Evolutionary conservation across 331 rosid genomes (phyloP), one percentile per base, ranked within the genome.

Genomic region (Quercus phellos): DNA sequence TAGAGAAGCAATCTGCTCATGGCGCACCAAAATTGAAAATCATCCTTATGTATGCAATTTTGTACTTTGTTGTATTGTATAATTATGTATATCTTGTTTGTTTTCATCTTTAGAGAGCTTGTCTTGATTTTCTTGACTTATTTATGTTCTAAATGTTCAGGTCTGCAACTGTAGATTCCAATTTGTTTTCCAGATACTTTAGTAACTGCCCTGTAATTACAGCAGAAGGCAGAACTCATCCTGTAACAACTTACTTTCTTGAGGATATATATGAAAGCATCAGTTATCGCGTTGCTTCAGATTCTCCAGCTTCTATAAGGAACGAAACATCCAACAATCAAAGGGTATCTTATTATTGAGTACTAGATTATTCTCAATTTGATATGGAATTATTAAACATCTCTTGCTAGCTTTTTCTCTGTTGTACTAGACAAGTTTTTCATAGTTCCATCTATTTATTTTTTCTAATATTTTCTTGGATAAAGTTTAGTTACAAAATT

Each of bases 111-210:
- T 64, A 73, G 56, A 73, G n/a, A 26, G 69, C 51, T 75, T 69
- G 11, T 76, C 58, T 79, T 75, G 11, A 26, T 72, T 51, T 58
- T 19, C 68, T 70, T 54, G 59, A 73, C 73, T 63, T 76, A 8
- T 70, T 51, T 64, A 42, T 72, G 46, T 46, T 73, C 77, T 67
- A 73, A 53, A 74, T 77, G 76, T 70, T 61, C 89, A 93, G 98
- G 98, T 94, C 98, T 51, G 98, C 98, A 55, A 94, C 98, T 53
- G 97, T 94, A 85, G 98, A 94, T 88, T 90, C 98, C 83, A 81
- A 85, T 86, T 90, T 90, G 77, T 94, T 94, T 88, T 94, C 98
- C 56, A 89, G 84, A 72, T 94, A 94, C 88, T 94, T 94, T 35
- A 89, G 89, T 70, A 79, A 86, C 83, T 94, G 98, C 80, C 98